Base-by-base conservation (phyloP, 2,329 filamentous ascomycete genomes). In the Dactylellina sp. region DNA sequence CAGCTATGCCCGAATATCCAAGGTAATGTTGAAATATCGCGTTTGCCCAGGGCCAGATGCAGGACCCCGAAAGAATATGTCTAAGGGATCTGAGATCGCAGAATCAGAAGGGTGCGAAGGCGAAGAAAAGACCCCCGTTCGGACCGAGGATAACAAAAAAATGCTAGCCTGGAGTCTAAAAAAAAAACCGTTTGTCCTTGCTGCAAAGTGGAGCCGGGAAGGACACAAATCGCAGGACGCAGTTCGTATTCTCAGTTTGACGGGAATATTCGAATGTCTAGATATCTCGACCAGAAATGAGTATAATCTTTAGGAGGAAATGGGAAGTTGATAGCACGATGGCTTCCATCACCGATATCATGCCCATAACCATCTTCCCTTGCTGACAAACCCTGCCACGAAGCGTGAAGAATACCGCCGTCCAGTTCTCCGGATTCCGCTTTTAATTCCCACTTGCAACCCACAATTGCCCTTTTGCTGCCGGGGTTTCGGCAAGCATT, bases 111-210 rank as follows among this genome's bases (percentile, higher is more conserved):
- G n/a, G 37, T 24, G 49, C 35, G 37, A 70, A 62, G 64, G 64
- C 60, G 64, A 70, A 25, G 46, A 70, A 70, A 70, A 55, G 64
- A 70, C 64, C n/a, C 56, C 64, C 64, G 64, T 56, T 70, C 64
- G 64, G 64, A 70, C 64, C 64, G 64, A 70, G 64, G 47, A 59
- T 53, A 24, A 44, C 6, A 60, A 39, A 60, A 49, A 4, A 32
- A 18, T 12, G 50, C 25, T 40, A 5, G 32, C 50, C 35, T 28
- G 18, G 16, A 11, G 42, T 9, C 16, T 20, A 22, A n/a, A 32
- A 16, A 16, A 32, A 55, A 25, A n/a, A 40, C 2, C n/a, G 25
- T 55, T 39, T 39, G 32, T 40, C n/a, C 35, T 55, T 32, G 50
- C n/a, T n/a, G n/a, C n/a, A n/a, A n/a, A n/a, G n/a, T n/a, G n/a